Conservation (phyloP, 2,329 filamentous ascomycete species). For the Fusarium pilosicola region DNA sequence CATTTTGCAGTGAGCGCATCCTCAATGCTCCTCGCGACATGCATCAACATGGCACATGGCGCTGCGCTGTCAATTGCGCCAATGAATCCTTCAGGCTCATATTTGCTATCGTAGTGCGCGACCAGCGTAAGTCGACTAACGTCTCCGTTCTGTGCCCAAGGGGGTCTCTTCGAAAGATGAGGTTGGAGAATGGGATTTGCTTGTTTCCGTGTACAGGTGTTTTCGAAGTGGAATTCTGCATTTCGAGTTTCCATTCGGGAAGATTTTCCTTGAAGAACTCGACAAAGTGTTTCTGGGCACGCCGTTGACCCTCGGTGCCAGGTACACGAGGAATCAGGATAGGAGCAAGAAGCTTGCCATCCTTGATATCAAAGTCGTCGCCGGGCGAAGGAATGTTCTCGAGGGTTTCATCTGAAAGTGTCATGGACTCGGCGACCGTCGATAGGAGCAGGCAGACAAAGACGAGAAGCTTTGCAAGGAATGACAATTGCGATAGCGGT, state of each 20-base stretch:
- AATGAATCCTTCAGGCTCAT: constrained; percentile 84
- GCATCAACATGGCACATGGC: constrained; percentile 93
- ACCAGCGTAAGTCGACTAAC: constrained; percentile 85
- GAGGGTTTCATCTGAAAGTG: constrained; percentile 80
- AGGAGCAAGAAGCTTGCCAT: constrained; percentile 81
- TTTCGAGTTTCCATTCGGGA: constrained; percentile 80
- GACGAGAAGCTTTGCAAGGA: constrained; percentile 33
- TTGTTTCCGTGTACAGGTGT: constrained; percentile 79
- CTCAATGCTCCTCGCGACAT: constrained; percentile 84
- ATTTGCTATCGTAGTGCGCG: constrained; percentile 92
- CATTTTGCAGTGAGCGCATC: constrained; percentile 83
- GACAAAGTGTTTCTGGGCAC: constrained; percentile 83
- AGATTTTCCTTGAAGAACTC: constrained; percentile 81
- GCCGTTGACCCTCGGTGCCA: constrained; percentile 78
- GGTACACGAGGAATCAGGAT: constrained; percentile 90
- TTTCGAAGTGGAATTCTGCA: constrained; percentile 89
- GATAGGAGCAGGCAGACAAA: constrained; percentile 32
- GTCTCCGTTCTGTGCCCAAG: constrained; percentile 78
- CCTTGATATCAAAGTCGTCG: constrained; percentile 80
- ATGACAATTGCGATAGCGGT: constrained; percentile 25
- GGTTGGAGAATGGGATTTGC: constrained; percentile 84
- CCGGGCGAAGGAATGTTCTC: constrained; percentile 76
- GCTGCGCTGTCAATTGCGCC: constrained; percentile 94
- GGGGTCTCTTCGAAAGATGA: constrained; percentile 91
- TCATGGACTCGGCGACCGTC: constrained; percentile 53